Evolutionary conservation across 2,329 filamentous ascomycete genomes (phyloP), one percentile per base, ranked within the genome.

Genomic region (Trichoderma koningiopsis): DNA sequence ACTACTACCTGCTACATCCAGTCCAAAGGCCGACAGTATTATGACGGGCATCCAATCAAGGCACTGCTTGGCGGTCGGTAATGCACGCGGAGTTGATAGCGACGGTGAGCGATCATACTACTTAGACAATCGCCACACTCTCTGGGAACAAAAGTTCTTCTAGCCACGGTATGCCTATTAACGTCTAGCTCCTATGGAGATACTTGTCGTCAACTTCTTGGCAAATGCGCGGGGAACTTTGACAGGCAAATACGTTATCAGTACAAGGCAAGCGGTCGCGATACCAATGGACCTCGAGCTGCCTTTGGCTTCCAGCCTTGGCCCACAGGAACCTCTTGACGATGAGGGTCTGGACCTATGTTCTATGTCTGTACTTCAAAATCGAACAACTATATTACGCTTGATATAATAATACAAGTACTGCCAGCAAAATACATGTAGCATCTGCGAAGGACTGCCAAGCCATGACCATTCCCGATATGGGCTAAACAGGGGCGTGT

Each of bases 1-100:
- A 22, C 33, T 65, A 13, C 19, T 52, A 65, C 62, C 62, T 65
- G 62, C 62, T 65, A 16, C 52, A 65, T 65, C 31, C 8, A 43
- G 64, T 22, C 49, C 19, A 61, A 59, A 31, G 37, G 14, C 64
- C 55, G 64, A 22, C 22, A n/a, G 62, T 22, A 43, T 43, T 16
- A 35, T 24, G 11, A n/a, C 19, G 33, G 33, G 4, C 10, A 31
- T 57, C 62, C 62, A 65, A 65, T 65, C 52, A 24, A 52, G n/a
- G 13, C 33, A 6, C 7, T 27, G 57, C 64, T 61, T 68, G 64
- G 64, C 64, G 52, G 37, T 27, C 37, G 57, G 16, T 61, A 61
- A 59, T 33, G 29, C 22, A 56, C 29, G n/a, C 19, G 35, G 27
- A 56, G 8, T 55, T 68, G 22, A 49, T 33, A 16, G 35, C 29